These are phyloP conservation scores for Russula sp. DNA, from an alignment of 768 basidiomycete genomes.

Conservation along the genomic window DNA sequence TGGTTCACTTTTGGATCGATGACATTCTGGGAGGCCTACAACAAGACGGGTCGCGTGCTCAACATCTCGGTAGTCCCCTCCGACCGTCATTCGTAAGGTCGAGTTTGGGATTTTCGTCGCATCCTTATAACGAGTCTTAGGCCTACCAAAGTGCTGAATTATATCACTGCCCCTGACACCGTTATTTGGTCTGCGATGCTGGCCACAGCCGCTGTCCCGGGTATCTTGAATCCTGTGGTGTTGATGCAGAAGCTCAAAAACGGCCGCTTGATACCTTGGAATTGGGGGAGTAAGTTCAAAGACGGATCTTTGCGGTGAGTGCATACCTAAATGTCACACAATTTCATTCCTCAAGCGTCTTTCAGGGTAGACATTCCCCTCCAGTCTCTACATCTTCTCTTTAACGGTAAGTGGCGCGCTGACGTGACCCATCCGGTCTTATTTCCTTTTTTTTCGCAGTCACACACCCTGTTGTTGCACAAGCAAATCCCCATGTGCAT, in stretches of 20 bases:
- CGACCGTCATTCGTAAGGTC: conserved; percentile 72
- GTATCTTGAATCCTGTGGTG: conserved; percentile 92
- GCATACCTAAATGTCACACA: neutral
- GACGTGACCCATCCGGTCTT: neutral
- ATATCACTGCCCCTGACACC: conserved; percentile 92
- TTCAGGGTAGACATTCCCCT: conserved; percentile 89
- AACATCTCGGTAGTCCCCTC: conserved; percentile 93
- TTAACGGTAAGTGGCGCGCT: conserved; percentile 52
- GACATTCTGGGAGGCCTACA: conserved; percentile 94
- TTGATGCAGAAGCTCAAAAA: conserved; percentile 86
- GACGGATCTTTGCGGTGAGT: conserved; percentile 81
- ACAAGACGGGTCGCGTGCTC: conserved; percentile 86
- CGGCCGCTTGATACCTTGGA: conserved; percentile 83
- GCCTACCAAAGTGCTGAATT: conserved; percentile 93
- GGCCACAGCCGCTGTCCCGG: conserved; percentile 92
- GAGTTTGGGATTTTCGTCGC: neutral
- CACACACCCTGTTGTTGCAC: conserved; percentile 89
- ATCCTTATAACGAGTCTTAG: conserved; percentile 35
- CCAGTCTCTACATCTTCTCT: conserved; percentile 82
- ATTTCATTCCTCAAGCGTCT: neutral
- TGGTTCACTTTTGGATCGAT: conserved; percentile 92
- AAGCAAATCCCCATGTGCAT: conserved; percentile 90
- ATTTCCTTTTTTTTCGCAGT: conserved; percentile 39
- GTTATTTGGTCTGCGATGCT: conserved; percentile 76
- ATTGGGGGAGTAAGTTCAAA: conserved; percentile 91